A percentile compares a stretch with the other conserved stretches of the same genome.
These are phyloP conservation scores for Annulohypoxylon stygium DNA, from an alignment of 495 filamentous ascomycete genomes.

Conservation along the genomic window DNA sequence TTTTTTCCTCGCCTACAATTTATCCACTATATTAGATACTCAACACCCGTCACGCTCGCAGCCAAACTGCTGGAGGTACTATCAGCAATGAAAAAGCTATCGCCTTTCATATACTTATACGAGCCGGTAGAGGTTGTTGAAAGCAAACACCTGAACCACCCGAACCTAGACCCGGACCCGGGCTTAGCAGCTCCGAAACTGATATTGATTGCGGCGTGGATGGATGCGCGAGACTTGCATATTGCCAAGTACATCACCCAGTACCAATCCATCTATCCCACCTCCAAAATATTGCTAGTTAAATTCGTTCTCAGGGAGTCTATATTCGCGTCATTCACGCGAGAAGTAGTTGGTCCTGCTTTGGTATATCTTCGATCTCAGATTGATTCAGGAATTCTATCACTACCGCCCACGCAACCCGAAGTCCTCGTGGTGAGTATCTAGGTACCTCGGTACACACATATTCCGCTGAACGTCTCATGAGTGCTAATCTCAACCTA, in stretches of 20 bases:
- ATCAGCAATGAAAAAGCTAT: conserved; percentile 55
- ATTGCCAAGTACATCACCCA: conserved; percentile 60
- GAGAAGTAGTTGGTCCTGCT: conserved; percentile 39
- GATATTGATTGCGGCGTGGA: conserved; percentile 60
- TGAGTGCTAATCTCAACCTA: conserved; percentile 7
- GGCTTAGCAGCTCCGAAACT: conserved; percentile 49
- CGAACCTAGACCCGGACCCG: conserved; percentile 6
- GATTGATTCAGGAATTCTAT: conserved; percentile 41
- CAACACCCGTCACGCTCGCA: not conserved
- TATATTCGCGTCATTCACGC: conserved; percentile 17
- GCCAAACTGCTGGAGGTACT: conserved; percentile 40
- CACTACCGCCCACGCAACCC: conserved; percentile 42
- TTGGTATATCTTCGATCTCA: conserved; percentile 42
- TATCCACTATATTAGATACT: not conserved
- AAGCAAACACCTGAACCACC: not conserved
- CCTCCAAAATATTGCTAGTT: conserved; percentile 56
- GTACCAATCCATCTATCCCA: conserved; percentile 58
- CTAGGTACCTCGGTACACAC: not conserved
- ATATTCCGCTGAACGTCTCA: not conserved
- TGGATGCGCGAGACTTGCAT: conserved; percentile 60
- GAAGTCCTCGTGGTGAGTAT: conserved; percentile 52
- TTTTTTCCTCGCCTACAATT: not conserved
- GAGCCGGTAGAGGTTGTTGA: conserved; percentile 41
- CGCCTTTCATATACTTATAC: conserved; percentile 54
- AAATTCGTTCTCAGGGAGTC: conserved; percentile 53